These are phyloP conservation scores for Linnemannia zychae DNA, from an alignment of 192 early-diverging fungal genomes.

Conservation along the genomic window DNA sequence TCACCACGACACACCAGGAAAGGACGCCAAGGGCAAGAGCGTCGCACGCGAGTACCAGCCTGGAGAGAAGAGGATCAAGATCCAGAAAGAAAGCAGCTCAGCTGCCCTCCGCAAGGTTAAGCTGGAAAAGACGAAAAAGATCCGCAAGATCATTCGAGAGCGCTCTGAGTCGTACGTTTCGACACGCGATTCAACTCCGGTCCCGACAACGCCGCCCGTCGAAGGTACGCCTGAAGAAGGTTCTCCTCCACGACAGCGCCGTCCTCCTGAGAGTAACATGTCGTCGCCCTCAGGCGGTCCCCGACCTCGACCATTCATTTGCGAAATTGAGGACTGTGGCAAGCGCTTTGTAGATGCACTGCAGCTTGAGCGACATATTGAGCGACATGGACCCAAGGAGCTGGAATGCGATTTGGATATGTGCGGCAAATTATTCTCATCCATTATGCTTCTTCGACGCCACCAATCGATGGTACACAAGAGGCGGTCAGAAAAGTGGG, in stretches of 20 bases:
- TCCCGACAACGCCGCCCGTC: slow-evolving; percentile 28
- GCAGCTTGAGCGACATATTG: slow-evolving; percentile 47
- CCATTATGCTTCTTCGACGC: slow-evolving; percentile 50
- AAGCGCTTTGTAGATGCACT: slow-evolving; percentile 55
- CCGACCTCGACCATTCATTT: slow-evolving; percentile 47
- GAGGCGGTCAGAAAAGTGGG: slow-evolving; percentile 54
- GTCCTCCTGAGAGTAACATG: slow-evolving; percentile 17
- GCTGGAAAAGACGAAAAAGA: slow-evolving; percentile 11
- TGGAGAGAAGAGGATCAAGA: slow-evolving; percentile 22
- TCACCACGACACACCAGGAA: slow-evolving; percentile 2
- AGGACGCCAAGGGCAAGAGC: slow-evolving; percentile 23
- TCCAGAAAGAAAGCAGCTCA: slow-evolving; percentile 3
- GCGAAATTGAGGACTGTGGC: slow-evolving; percentile 54
- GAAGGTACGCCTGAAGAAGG: background rate
- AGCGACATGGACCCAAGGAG: slow-evolving; percentile 54
- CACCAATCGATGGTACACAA: slow-evolving; percentile 58
- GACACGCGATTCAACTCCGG: slow-evolving; percentile 38
- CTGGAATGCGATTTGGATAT: slow-evolving; percentile 51
- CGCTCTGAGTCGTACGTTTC: slow-evolving; percentile 38
- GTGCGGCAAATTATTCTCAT: slow-evolving; percentile 51
- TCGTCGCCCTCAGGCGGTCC: slow-evolving; percentile 23
- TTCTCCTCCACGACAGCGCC: slow-evolving; percentile 13
- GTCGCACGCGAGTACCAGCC: slow-evolving; percentile 7
- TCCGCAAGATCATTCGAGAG: slow-evolving; percentile 23
- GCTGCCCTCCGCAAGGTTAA: slow-evolving; percentile 10